Evolutionary conservation across 1,284 basidiomycete genomes (phyloP), one percentile per base, ranked within the genome.

Genomic region (Leccinum insigne): DNA sequence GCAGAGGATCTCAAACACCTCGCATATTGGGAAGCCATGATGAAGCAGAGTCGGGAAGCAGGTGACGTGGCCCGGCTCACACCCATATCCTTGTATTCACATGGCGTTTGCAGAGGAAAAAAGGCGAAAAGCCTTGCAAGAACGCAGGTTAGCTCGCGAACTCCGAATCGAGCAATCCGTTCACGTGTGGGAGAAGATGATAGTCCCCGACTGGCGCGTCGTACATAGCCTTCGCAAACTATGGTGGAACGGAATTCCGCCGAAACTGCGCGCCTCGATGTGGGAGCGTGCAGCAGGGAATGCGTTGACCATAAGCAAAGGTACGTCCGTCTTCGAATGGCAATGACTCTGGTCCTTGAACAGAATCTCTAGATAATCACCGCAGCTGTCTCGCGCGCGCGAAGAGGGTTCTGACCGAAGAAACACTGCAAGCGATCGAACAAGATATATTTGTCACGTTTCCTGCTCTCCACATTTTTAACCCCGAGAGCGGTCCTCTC

Each of bases 211-310:
- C 74, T 96, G 94, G 93, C 87, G 85, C 58, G 84, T 86, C 32
- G 92, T 94, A 3, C 76, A 87, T 71, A 77, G 77, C 1, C 79
- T 97, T 62, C 85, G 92, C 54, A 86, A 84, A 71, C 73, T 98
- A 16, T 99, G 97, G 97, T 97, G 96, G 90, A 85, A 87, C 58
- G 97, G 97, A 7, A 91, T 96, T 62, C 97, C 97, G 1, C 87
- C 90, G 0, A 92, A 93, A 75, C 80, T 97, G 63, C 85, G 97
- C 54, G 93, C 94, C 1, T 80, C 85, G 5, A 87, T 98, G 77
- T 99, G 97, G 97, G 87, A 91, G 71, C 82, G 87, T 64, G 94
- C 92, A 5, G 89, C 95, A 21, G 97, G 97, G 8, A 99, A 99
- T 75, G 83, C 89, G 16, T 81, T 98, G 60, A 92, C 95, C 26